Evolutionary conservation across 306 rosid genomes (phyloP).

Genomic region (Citrullus amarus): DNA sequence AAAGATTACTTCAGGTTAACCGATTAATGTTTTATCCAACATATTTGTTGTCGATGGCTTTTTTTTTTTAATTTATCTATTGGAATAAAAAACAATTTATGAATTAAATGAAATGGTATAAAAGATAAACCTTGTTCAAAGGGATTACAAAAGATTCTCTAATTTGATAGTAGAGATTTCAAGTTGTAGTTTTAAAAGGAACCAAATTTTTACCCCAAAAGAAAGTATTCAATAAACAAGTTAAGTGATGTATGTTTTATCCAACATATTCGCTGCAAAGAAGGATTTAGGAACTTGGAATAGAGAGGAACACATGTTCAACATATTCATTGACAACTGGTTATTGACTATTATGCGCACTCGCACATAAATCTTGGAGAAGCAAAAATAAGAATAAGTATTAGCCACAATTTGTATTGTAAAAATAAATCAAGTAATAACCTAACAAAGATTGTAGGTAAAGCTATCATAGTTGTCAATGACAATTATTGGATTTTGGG

Average conservation of each 20-base stretch:
- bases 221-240: too few relatives aligned
- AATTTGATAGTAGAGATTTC: neutral
- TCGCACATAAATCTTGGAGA: neutral
- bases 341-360: neutral
- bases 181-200: neutral
- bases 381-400: neutral
- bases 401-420: neutral
- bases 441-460: conserved; percentile 96
- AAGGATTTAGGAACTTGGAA: neutral
- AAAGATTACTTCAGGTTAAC: neutral
- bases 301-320: neutral
- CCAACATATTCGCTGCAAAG: neutral
- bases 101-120: neutral
- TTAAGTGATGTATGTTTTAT: neutral
- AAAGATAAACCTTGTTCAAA: neutral
- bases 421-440: conserved; percentile 3
- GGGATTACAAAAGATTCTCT: neutral
- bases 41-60: neutral
- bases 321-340: neutral
- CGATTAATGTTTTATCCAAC: neutral
- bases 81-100: neutral
- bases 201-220: neutral
- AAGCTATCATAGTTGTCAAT: conserved; percentile 67
- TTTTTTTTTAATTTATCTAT: too few relatives aligned
- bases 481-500: conserved; percentile 28